Conservation (phyloP, 345 rosid genomes). For the Populus pruinosa region DNA sequence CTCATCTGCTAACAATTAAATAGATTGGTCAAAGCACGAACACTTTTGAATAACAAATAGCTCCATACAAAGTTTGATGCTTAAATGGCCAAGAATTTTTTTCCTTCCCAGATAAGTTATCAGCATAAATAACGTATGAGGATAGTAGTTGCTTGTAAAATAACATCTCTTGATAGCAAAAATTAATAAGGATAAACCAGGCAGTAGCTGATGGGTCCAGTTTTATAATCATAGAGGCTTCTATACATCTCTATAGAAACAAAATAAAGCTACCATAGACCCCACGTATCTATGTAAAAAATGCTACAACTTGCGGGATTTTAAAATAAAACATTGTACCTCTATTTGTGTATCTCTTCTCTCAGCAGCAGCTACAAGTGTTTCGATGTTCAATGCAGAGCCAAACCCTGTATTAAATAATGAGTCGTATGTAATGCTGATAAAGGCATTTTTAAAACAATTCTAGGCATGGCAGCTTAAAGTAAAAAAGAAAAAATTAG, state of each 20-base stretch:
- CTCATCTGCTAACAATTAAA: not conserved
- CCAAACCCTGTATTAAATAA: slow-evolving; percentile 67
- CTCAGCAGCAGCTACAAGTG: slow-evolving; percentile 95
- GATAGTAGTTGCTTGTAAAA: not conserved
- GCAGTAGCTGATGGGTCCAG: not conserved
- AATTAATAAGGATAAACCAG: not conserved
- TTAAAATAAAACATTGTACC: slow-evolving; percentile 36
- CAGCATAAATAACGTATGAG: not conserved
- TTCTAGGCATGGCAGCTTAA: not conserved
- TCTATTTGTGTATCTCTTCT: slow-evolving; percentile 83
- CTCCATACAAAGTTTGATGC: not conserved
- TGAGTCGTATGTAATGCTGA: slow-evolving; percentile 2
- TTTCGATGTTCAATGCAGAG: slow-evolving; percentile 93
- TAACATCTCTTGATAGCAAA: not conserved
- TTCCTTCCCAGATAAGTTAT: not conserved
- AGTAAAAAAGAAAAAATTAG: not conserved
- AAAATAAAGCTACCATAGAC: not conserved
- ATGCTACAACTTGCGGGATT: not conserved
- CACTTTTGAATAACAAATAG: not conserved
- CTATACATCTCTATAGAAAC: not conserved
- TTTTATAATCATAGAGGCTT: not conserved
- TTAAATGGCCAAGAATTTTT: not conserved
- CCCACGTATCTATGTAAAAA: not conserved
- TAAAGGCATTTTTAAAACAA: not conserved
- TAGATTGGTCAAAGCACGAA: not conserved